Evolutionary conservation across 1,139 yeast genomes (phyloP), one percentile per base, ranked within the genome.

Genomic region (Suhomyces chickasaworum): DNA sequence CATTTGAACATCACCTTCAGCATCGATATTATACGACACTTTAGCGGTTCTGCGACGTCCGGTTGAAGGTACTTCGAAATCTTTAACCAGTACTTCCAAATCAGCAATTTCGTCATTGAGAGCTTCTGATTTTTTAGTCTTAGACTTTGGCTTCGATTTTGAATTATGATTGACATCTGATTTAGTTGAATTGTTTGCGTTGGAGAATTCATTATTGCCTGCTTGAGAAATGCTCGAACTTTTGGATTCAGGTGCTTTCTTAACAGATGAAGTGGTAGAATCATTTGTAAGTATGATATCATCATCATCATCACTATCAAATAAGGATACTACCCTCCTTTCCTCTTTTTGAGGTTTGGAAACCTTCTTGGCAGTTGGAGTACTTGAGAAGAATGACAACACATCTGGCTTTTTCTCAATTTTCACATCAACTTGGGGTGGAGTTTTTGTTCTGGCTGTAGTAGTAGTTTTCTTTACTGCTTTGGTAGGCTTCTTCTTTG

Each of bases 261-360:
- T 32, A 3, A 45, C 36, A 4, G 41, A 18, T 7, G 46, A 42
- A 8, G 49, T 39, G 4, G 36, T 20, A 13, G 33, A 35, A 32
- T 15, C 27, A 4, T 17, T 36, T 1, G 23, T 33, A 63, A 34
- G 59, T 52, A 33, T 59, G 2, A 40, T 36, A 13, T 42, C 48
- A 37, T 63, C 68, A 41, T 68, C 73, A 38, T 68, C 73, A 27
- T 68, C 73, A 48, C 71, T 65, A 46, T 69, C 75, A 48, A 69
- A 69, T 18, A 60, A 51, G 7, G 63, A 57, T 18, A 48, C 42
- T 10, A 50, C 41, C 16, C 47, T 44, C 38, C 53, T 48, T 16
- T 47, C 44, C 35, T 49, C 53, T 15, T 39, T 7, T 23, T 37
- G 44, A 6, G 53, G 45, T 36, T 49, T 52, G 12, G 52, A n/a